Evolutionary conservation across 2,329 filamentous ascomycete species (phyloP), one percentile per base, ranked within the genome.

Genomic region (Knufia fluminis): DNA sequence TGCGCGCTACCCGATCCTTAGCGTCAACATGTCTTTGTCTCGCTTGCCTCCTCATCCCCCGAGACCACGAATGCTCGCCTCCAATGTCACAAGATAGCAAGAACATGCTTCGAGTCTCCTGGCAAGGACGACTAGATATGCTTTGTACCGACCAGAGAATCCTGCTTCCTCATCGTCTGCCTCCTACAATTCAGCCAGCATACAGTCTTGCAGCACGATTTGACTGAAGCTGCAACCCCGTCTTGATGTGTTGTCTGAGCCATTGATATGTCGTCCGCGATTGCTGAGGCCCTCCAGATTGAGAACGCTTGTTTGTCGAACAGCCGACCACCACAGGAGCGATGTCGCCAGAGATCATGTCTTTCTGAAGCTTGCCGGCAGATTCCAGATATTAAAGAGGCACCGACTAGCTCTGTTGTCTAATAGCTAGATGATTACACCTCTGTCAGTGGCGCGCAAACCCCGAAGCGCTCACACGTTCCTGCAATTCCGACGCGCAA

Each of bases 201-300:
- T 52, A 54, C 12, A 54, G 50, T 16, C 48, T 42, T 3, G 2
- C 19, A 6, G 22, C 24, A 4, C 50, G 50, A 2, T 17, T 17
- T 3, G 50, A 33, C 26, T 54, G 52, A 14, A 52, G 39, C 28
- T 54, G 52, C 17, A 54, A 45, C 14, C 52, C 23, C 3, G 40
- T 54, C 33, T 47, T 36, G 35, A 54, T 52, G 43, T 52, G 52
- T 20, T 47, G 2, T 44, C 43, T 3, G 52, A 50, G n/a, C 46
- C 35, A 14, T 50, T 50, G 3, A 54, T 22, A 52, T 35, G 23
- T 46, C 52, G 44, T 54, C 52, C 9, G 47, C 46, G 19, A 48
- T 19, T 10, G 50, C 52, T 1, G 52, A 50, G 3, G 41, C 47
- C 3, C 46, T 46, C 3, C 52, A 50, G 36, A 31, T 19, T n/a